Conservation (phyloP, 139 green algal genomes). For the Spirogloea muscicola region DNA sequence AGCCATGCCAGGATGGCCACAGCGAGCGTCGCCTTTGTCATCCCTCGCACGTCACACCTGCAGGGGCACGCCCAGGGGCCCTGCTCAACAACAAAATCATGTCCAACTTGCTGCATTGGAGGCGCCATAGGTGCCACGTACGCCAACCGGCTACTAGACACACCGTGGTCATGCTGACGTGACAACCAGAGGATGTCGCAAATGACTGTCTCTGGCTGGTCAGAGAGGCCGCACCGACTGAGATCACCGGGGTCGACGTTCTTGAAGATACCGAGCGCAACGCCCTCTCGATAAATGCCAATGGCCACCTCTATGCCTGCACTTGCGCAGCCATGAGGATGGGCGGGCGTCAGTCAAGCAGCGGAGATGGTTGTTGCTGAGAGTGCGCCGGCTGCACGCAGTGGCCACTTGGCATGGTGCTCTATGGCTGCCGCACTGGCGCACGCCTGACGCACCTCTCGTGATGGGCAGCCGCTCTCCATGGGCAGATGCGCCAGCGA, state of each 20-base stretch:
- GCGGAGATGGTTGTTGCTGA: neutral
- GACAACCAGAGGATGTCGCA: neutral
- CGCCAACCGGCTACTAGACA: neutral
- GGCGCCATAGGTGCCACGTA: no score
- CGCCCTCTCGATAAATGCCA: slow-evolving; percentile 11
- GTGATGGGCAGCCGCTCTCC: slow-evolving; percentile 3
- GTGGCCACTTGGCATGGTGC: neutral
- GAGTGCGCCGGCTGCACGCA: neutral
- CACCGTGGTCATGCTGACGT: neutral
- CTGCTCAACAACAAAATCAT: slow-evolving; percentile 1
- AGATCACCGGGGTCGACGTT: slow-evolving; percentile 2
- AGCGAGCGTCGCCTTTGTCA: neutral
- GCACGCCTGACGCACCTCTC: neutral
- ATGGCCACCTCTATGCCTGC: slow-evolving; percentile 8
- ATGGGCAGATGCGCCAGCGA: neutral
- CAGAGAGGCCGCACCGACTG: neutral
- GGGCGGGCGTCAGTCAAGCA: neutral
- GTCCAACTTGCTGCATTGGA: no score
- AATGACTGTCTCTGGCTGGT: neutral
- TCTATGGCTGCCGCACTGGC: neutral
- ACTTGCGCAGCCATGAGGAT: no score
- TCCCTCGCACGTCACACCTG: slow-evolving; percentile 28
- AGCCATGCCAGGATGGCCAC: slow-evolving; percentile 4
- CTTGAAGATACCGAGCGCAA: slow-evolving; percentile 4
- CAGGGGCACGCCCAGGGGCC: neutral